Evolutionary conservation across 163 green algal genomes (phyloP), one percentile per base, ranked within the genome.

Genomic region (Scenedesmus sp.): DNA sequence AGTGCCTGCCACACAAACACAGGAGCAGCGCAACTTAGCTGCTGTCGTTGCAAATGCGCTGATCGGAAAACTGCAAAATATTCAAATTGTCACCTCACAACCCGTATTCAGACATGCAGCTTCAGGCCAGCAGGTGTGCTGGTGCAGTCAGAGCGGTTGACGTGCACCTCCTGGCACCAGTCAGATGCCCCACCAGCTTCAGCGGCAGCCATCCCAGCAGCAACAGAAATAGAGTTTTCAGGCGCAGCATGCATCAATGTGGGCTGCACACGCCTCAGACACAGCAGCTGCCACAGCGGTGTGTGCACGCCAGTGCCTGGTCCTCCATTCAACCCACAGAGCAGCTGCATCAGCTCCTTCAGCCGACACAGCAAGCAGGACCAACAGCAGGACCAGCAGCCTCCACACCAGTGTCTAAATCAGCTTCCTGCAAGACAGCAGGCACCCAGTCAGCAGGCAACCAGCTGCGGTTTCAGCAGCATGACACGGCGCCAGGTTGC

Each of bases 261-360:
- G 30, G 4, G 30, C 30, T 40, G 65, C 65, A 40, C 1, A 18
- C 5, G 1, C 65, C 7, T 40, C 56, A 68, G 70, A 35, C 30
- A n/a, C 73, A 44, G 37, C 73, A 44, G 73, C 33, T 46, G 33
- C 33, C 12, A 18, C 73, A 44, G 35, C 33, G 73, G 1, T 13
- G 18, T 33, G 12, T 33, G 15, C 35, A 6, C 22, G n/a, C 37
- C 3, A 49, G 35, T 33, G 73, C 73, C 18, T 76, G 65, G 65
- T 76, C 65, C 18, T 49, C 85, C 24, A 49, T 89, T 15, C 65
- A 40, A 16, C 85, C 85, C 35, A 78, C 85, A 46, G 30, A 72
- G 46, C 85, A 89, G 46, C 85, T 89, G 85, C 65, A 81, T n/a
- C 30, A 89, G 46, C 61, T 56, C 44, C 70, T 84, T 46, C 78